phyloP scores from a whole-genome alignment of 495 filamentous ascomycete species.

The Tetracladium marchalianum region DNA sequence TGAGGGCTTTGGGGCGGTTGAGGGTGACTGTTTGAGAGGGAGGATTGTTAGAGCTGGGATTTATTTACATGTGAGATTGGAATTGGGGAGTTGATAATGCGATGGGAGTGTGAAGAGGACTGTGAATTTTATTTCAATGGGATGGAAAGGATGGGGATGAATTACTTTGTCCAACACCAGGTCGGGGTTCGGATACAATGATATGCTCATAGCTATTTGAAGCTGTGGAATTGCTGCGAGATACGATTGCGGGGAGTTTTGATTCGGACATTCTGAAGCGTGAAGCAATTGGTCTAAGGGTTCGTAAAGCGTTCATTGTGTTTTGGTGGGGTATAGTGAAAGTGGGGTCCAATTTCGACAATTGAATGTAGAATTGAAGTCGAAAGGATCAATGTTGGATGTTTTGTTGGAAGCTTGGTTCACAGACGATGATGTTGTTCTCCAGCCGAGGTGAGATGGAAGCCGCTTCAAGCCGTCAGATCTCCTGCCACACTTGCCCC shows the following conservation, averaged over 20 bases:
- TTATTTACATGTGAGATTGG: not conserved
- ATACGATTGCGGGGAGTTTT: constrained; percentile 31
- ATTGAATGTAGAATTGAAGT: not conserved
- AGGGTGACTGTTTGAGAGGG: constrained; percentile 61
- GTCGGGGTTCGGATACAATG: constrained; percentile 68
- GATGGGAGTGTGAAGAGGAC: too few relatives aligned
- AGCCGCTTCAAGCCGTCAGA: too few relatives aligned
- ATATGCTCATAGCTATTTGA: constrained; percentile 65
- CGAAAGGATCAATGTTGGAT: not conserved
- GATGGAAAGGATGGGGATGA: not conserved
- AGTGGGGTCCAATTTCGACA: too few relatives aligned
- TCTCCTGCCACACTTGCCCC: not conserved
- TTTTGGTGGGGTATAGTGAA: not conserved
- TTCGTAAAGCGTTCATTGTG: constrained; percentile 46
- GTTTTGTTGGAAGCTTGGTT: not conserved
- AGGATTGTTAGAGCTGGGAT: constrained; percentile 10
- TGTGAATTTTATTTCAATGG: not conserved
- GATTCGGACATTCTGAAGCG: constrained; percentile 33
- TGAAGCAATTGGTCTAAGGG: constrained; percentile 49
- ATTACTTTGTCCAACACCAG: constrained; percentile 81
- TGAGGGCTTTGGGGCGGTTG: constrained; percentile 89
- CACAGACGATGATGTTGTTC: not conserved
- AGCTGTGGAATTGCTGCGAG: constrained; percentile 46
- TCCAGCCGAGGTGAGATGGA: not conserved
- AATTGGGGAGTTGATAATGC: not conserved